Percentiles rank a stretch among this genome's conserved stretches.
Conservation (phyloP, 495 filamentous ascomycete species). For the Xylaria acuta region DNA sequence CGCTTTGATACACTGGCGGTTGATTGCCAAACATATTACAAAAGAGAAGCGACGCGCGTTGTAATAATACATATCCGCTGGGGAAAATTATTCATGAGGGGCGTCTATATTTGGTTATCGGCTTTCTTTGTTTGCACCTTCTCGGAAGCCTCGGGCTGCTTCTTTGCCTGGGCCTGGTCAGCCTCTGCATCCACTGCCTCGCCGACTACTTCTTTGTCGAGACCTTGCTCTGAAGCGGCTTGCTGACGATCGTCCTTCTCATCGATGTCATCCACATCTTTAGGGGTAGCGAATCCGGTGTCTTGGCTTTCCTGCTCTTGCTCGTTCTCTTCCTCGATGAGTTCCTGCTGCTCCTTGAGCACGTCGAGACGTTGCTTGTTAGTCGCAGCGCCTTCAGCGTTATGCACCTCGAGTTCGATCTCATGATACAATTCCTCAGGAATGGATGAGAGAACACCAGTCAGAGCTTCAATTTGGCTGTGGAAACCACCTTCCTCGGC, state of each 20-base stretch:
- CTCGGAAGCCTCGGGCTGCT: constrained; percentile 25
- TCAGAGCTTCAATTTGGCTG: constrained; percentile 91
- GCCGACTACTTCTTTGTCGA: constrained; percentile 49
- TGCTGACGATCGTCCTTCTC: constrained; percentile 58
- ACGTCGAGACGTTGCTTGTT: constrained; percentile 99
- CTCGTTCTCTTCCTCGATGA: constrained; percentile 96
- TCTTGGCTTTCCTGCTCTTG: constrained; percentile 79
- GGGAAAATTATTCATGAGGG: constrained; percentile 21
- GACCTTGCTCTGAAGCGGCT: constrained; percentile 44
- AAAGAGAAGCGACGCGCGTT: constrained; percentile 35
- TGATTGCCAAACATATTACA: constrained; percentile 34
- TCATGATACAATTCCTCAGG: constrained; percentile 99
- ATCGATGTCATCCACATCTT: constrained; percentile 87
- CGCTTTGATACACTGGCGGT: constrained; percentile 34
- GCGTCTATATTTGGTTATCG: constrained; percentile 28
- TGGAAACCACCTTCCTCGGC: constrained; percentile 73
- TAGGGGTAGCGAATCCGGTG: constrained; percentile 71
- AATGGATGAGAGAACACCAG: constrained; percentile 89
- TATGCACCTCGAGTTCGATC: constrained; percentile 98
- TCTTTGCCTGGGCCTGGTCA: constrained; percentile 40
- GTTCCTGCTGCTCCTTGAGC: constrained; percentile 96
- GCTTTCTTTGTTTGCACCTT: constrained; percentile 33
- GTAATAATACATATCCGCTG: constrained; percentile 23
- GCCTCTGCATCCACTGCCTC: constrained; percentile 54
- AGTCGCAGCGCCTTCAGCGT: constrained; percentile 93